Percentiles rank a stretch among this genome's conserved stretches.
phyloP scores from a whole-genome alignment of 495 filamentous ascomycete genomes.

The Cercophora samala region DNA sequence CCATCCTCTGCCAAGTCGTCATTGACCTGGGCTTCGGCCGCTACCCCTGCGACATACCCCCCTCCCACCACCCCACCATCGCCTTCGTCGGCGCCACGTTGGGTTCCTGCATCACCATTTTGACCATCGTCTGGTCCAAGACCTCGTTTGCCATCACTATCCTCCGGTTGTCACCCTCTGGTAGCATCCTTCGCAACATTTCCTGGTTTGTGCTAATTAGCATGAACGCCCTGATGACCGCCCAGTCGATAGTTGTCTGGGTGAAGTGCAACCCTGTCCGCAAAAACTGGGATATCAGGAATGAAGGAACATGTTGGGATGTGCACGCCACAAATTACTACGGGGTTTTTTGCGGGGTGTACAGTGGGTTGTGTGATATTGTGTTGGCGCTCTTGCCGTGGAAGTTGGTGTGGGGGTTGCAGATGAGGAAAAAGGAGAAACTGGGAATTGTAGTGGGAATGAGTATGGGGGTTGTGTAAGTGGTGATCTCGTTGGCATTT shows the following conservation, averaged over 20 bases:
- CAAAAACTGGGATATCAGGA: conserved; percentile 20
- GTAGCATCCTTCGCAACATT: conserved; percentile 11
- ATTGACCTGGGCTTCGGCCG: conserved; percentile 29
- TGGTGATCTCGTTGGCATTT: background rate
- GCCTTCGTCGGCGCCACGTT: conserved; percentile 20
- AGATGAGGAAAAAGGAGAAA: conserved; percentile 33
- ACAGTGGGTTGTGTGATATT: conserved; percentile 31
- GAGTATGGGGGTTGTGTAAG: conserved; percentile 35
- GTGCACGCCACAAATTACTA: conserved; percentile 8
- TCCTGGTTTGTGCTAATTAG: conserved; percentile 25
- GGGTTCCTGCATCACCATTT: conserved; percentile 19
- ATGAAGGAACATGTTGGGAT: conserved; percentile 30
- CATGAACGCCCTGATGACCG: conserved; percentile 29
- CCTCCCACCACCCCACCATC: conserved; percentile 10
- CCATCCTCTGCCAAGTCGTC: conserved; percentile 10
- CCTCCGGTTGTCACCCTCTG: conserved; percentile 23
- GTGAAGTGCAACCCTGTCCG: conserved; percentile 25
- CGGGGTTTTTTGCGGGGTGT: conserved; percentile 18
- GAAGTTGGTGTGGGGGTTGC: conserved; percentile 26
- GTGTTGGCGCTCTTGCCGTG: conserved; percentile 31
- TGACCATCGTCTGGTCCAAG: conserved; percentile 32
- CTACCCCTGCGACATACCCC: conserved; percentile 32
- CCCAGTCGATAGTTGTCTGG: conserved; percentile 26
- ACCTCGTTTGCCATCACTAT: conserved; percentile 34
- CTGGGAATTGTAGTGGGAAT: conserved; percentile 32